A percentile compares a stretch with the other conserved stretches of the same genome.
These are phyloP conservation scores for Hydrangea macrophylla DNA, from an alignment of 148 eudicot species.

Conservation along the genomic window DNA sequence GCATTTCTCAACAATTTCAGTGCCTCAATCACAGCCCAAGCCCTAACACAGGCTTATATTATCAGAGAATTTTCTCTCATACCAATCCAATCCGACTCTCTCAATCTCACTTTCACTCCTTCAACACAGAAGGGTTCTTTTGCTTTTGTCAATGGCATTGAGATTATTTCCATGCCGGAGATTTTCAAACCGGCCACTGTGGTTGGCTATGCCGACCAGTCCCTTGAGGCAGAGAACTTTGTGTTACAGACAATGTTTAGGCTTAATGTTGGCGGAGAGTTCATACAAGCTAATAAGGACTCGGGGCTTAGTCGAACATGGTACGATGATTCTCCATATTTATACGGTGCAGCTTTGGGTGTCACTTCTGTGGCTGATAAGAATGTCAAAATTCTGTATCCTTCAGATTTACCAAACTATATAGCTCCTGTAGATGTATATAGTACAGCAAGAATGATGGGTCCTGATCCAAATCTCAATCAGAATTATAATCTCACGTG, in stretches of 20 bases:
- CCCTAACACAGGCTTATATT: constrained; percentile 68
- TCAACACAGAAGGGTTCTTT: constrained; percentile 31
- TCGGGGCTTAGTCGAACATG: constrained; percentile 68
- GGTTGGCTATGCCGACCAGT: constrained; percentile 39
- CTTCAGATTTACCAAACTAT: constrained; percentile 21
- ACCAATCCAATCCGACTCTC: constrained; percentile 16
- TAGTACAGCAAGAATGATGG: constrained; percentile 59
- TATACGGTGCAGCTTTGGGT: constrained; percentile 49
- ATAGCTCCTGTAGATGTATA: constrained; percentile 67
- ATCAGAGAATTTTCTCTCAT: constrained; percentile 58
- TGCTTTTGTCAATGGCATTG: constrained; percentile 78
- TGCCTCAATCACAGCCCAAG: constrained; percentile 57
- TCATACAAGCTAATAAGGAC: constrained; percentile 49
- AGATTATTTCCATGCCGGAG: constrained; percentile 50
- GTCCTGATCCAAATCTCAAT: constrained; percentile 48
- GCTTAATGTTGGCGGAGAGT: constrained; percentile 80
- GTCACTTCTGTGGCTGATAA: constrained; percentile 34
- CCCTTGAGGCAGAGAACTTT: neutral
- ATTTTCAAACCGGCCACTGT: constrained; percentile 35
- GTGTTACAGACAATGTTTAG: constrained; percentile 48
- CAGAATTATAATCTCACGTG: constrained; percentile 64
- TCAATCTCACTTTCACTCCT: constrained; percentile 52
- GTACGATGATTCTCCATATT: constrained; percentile 80
- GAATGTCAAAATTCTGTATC: constrained; percentile 25
- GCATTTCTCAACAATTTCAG: constrained; percentile 74